Conservation (phyloP, 1,284 basidiomycete species). For the Puccinia coronata region DNA sequence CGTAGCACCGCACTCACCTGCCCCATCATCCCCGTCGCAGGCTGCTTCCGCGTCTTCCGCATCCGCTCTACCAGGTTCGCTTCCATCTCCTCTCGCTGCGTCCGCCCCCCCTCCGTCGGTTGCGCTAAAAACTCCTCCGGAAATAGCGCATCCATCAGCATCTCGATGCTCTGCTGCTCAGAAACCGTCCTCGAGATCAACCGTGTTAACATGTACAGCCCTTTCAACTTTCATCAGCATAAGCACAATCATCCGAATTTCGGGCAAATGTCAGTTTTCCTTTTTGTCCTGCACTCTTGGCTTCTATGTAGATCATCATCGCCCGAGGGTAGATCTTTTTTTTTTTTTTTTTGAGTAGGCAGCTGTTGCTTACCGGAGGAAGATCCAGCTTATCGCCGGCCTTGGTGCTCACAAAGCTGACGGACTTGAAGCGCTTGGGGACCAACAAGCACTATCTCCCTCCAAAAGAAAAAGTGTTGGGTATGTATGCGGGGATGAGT, state of each 20-base stretch:
- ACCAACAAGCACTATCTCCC: constrained; percentile 56
- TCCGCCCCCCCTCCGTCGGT: neutral
- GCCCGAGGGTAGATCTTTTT: too few relatives aligned
- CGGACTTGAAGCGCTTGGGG: constrained; percentile 68
- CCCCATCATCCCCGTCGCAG: neutral
- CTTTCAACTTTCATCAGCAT: constrained; percentile 5
- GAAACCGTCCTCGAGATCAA: constrained; percentile 3
- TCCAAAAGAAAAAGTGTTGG: neutral
- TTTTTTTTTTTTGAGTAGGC: neutral
- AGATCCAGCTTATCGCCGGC: constrained; percentile 61
- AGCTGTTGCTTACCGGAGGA: neutral
- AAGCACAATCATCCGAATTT: neutral
- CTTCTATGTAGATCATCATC: too few relatives aligned
- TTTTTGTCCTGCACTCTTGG: neutral
- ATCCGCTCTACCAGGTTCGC: neutral
- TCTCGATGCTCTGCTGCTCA: neutral
- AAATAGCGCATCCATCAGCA: constrained; percentile 14
- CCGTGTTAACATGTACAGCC: neutral
- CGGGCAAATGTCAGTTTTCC: neutral
- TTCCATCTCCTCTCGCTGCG: neutral
- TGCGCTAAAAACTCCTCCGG: constrained; percentile 6
- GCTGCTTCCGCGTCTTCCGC: neutral
- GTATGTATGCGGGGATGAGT: neutral
- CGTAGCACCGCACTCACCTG: constrained; percentile 54
- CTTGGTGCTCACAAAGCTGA: constrained; percentile 71